Evolutionary conservation across 495 filamentous ascomycete species (phyloP).

Genomic region (Hyaloscypha finlandica): DNA sequence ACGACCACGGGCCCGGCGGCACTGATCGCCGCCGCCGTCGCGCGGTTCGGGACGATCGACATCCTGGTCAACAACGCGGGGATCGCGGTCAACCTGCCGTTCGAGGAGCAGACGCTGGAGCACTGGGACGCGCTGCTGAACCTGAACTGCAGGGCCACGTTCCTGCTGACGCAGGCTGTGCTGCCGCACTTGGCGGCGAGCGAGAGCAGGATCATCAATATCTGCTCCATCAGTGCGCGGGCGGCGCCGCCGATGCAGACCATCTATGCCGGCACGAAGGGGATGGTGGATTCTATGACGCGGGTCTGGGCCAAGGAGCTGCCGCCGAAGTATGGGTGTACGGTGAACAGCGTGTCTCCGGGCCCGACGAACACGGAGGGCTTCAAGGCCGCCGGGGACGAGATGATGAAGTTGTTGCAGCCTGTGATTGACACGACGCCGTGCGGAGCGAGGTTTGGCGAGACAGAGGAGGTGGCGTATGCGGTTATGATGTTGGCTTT

Average conservation of each 20-base stretch:
- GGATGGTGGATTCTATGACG: constrained; percentile 38
- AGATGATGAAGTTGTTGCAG: constrained; percentile 39
- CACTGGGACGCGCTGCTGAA: constrained; percentile 43
- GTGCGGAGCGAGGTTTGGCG: constrained; percentile 38
- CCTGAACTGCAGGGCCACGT: constrained; percentile 41
- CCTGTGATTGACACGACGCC: constrained; percentile 44
- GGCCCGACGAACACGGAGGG: constrained; percentile 38
- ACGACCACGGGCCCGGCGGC: constrained; percentile 37
- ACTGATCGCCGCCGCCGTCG: constrained; percentile 36
- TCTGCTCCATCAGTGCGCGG: constrained; percentile 28
- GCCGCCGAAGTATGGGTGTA: constrained; percentile 36
- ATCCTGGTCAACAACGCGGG: constrained; percentile 45
- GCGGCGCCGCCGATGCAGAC: constrained; percentile 30
- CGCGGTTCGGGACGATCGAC: constrained; percentile 36
- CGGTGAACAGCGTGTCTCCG: constrained; percentile 34
- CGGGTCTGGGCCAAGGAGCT: constrained; percentile 39
- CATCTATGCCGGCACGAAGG: constrained; percentile 37
- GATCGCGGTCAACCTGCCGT: constrained; percentile 38
- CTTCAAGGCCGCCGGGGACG: constrained; percentile 37
- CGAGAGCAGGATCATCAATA: constrained; percentile 36
- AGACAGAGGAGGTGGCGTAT: constrained; percentile 44
- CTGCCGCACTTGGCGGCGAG: constrained; percentile 36
- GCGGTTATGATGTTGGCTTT: constrained; percentile 42
- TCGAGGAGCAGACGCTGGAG: constrained; percentile 42
- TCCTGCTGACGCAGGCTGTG: constrained; percentile 40